A percentile compares a stretch with the other conserved stretches of the same genome.
phyloP scores from a whole-genome alignment of 139 green algal genomes.

The Tetraselmis striata region DNA sequence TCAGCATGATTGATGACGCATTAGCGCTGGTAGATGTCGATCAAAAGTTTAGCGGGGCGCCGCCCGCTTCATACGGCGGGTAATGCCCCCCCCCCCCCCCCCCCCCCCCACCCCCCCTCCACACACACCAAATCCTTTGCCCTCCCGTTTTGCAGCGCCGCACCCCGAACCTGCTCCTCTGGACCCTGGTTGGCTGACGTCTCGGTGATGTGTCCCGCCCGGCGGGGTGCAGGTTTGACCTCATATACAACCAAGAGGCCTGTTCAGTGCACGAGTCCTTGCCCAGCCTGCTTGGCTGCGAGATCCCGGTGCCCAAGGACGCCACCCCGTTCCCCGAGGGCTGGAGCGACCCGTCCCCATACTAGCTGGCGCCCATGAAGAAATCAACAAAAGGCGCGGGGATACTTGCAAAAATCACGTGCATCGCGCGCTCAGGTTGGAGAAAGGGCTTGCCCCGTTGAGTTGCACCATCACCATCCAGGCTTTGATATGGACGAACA shows the following conservation, averaged over 20 bases:
- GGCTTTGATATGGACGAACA: too few species aligned
- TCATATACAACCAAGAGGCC: slow-evolving; percentile 60
- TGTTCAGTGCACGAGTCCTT: slow-evolving; percentile 36
- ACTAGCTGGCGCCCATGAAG: too few species aligned
- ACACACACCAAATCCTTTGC: neutral
- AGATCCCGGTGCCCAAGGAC: slow-evolving; percentile 8
- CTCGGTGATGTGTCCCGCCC: too few species aligned
- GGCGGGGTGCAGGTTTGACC: slow-evolving; percentile 67
- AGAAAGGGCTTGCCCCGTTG: too few species aligned
- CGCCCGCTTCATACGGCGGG: neutral
- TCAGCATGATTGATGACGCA: slow-evolving; percentile 59
- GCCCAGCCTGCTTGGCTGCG: slow-evolving; percentile 44
- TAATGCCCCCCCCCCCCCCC: neutral
- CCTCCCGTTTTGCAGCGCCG: neutral
- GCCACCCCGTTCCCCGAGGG: neutral
- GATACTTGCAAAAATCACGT: too few species aligned
- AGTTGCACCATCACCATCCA: too few species aligned
- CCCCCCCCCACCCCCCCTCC: too few species aligned
- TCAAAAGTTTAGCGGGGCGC: slow-evolving; percentile 14
- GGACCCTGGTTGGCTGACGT: too few species aligned
- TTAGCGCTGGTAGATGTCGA: slow-evolving; percentile 3
- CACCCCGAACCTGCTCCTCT: too few species aligned
- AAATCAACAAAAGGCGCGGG: too few species aligned
- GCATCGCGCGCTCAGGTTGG: too few species aligned
- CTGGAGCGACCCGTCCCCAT: neutral